Evolutionary conservation across 1,139 yeast genomes (phyloP).

Genomic region (Pichia sp.): DNA sequence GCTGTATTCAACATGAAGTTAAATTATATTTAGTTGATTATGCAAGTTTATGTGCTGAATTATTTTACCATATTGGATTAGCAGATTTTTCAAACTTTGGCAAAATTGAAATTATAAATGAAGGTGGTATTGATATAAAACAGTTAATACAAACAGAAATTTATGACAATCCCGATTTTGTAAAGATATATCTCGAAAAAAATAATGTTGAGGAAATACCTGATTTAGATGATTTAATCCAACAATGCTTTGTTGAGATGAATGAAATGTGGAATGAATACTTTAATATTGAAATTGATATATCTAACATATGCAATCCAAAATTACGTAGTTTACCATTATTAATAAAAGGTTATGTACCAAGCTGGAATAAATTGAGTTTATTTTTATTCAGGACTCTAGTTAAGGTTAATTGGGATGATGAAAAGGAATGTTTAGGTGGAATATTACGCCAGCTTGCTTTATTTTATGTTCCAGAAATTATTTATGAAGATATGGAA

Average conservation of each 20-base stretch:
- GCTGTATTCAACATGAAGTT: constrained; percentile 80
- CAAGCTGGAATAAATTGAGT: constrained; percentile 60
- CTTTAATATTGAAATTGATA: constrained; percentile 43
- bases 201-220: constrained; percentile 11
- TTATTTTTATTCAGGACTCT: constrained; percentile 60
- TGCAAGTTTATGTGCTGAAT: constrained; percentile 57
- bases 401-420: constrained; percentile 51
- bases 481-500: constrained; percentile 31
- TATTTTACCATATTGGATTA: constrained; percentile 76
- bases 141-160: constrained; percentile 19
- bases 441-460: constrained; percentile 68
- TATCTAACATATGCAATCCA: constrained; percentile 32
- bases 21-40: constrained; percentile 76
- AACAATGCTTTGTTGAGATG: constrained; percentile 39
- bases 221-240: constrained; percentile 22
- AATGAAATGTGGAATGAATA: constrained; percentile 78
- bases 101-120: constrained; percentile 36
- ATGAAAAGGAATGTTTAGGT: constrained; percentile 61
- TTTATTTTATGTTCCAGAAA: constrained; percentile 65
- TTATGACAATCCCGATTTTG: constrained; percentile 18
- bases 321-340: constrained; percentile 55
- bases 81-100: constrained; percentile 84
- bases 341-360: constrained; percentile 55
- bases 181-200: constrained; percentile 3
- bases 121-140: constrained; percentile 30